Conservation (phyloP, 768 basidiomycete genomes). For the Mycena pura region DNA sequence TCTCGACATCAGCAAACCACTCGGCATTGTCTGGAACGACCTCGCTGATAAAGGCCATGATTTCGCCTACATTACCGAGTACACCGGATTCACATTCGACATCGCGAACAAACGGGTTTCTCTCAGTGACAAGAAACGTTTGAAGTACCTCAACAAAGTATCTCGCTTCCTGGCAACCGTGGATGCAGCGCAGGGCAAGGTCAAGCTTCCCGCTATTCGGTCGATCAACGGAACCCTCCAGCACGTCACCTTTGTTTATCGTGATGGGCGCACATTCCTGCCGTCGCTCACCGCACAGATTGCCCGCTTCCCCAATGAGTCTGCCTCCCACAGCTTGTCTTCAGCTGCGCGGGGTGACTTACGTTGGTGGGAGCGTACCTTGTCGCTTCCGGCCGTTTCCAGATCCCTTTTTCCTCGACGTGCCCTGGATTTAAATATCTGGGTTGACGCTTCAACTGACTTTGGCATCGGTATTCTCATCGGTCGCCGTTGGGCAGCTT, state of each 20-base stretch:
- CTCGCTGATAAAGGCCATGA: no score
- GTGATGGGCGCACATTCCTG: not conserved
- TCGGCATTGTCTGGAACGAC: no score
- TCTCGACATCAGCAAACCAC: no score
- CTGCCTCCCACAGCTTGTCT: not conserved
- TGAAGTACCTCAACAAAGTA: no score
- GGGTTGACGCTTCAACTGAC: constrained; percentile 36
- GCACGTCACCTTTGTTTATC: not conserved
- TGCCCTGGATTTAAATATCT: constrained; percentile 17
- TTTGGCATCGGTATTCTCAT: constrained; percentile 38
- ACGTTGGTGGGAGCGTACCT: constrained; percentile 12
- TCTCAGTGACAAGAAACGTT: no score
- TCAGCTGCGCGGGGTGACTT: not conserved
- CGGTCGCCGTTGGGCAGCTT: not conserved
- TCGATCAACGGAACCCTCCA: not conserved
- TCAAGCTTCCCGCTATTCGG: not conserved
- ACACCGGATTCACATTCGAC: no score
- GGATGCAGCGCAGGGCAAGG: no score
- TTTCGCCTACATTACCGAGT: no score
- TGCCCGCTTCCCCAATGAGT: not conserved
- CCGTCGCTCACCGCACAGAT: not conserved
- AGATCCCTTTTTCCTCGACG: not conserved
- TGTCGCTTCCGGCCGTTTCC: not conserved
- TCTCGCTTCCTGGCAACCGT: no score
- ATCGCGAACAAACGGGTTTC: no score